Evolutionary conservation across 352 stramenopile species (phyloP), one percentile per base, ranked within the genome.

Genomic region (Pythium angustatum): DNA sequence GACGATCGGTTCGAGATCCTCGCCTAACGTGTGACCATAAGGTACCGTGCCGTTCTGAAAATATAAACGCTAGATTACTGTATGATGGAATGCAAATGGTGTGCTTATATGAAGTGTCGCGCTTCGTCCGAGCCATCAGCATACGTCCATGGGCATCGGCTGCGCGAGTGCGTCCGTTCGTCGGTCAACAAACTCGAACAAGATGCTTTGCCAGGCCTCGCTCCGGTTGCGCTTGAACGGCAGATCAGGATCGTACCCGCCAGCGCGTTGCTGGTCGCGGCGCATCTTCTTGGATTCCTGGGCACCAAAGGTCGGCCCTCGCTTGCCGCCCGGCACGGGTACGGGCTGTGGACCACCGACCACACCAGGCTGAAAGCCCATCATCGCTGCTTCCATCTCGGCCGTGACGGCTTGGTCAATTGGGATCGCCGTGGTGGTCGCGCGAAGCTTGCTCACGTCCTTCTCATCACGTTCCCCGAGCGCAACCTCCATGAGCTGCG

Each of bases 311-410:
- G 80, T 88, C 17, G 83, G 83, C 5, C 85, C 85, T 9, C 85
- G 78, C 62, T 95, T 95, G 53, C 86, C 86, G 54, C 86, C 86
- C 22, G 85, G 81, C 38, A 95, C 84, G 0, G 86, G 86, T 14
- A 92, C 62, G 0, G 86, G 86, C 67, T 95, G 86, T 19, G 86
- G 83, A 0, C 84, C 86, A 10, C 83, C 85, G 58, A 90, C 66
- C 4, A 86, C 75, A 11, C 86, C 84, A 3, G 85, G 85, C 62
- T 93, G 84, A 63, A 94, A 93, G 8, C 86, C 86, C 79, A 95
- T 91, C 86, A 95, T 95, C 5, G 86, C 86, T 0, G 86, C 86
- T 61, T 95, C 86, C 86, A 95, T 95, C 62, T 95, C 86, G 14
- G 86, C 86, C 2, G 83, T 92, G n/a, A 95, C 79, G 2, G 86